These are phyloP conservation scores for Funneliformis mosseae DNA, from an alignment of 192 early-diverging fungal species.

Conservation along the genomic window DNA sequence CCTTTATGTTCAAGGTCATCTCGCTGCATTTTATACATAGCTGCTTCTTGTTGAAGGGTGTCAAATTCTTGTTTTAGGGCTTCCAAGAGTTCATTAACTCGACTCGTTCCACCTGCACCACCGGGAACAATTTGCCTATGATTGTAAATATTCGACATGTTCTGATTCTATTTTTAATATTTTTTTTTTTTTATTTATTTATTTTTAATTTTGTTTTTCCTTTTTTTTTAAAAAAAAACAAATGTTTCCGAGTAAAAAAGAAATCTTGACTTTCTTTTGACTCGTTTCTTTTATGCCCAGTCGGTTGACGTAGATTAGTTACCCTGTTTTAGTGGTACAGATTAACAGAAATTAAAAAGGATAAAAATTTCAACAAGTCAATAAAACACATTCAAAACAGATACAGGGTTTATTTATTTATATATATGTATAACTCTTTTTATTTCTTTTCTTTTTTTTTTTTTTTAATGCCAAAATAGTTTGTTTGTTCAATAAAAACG, in stretches of 20 bases:
- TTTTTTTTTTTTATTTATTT: neutral
- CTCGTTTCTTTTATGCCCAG: neutral
- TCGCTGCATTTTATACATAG: conserved; percentile 69
- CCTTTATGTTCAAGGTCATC: conserved; percentile 90
- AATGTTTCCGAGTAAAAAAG: too few species aligned
- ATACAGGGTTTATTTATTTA: too few species aligned
- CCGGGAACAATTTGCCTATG: conserved; percentile 78
- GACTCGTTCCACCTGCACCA: conserved; percentile 35
- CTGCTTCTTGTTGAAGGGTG: conserved; percentile 71
- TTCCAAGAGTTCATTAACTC: conserved; percentile 82
- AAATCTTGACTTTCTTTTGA: neutral
- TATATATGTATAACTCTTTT: neutral
- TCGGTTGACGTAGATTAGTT: neutral
- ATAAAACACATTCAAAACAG: neutral
- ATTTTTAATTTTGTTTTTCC: too few species aligned
- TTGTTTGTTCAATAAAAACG: neutral
- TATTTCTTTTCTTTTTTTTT: neutral
- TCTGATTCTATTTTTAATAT: neutral
- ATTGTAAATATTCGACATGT: conserved; percentile 76
- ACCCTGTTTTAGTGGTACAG: too few species aligned
- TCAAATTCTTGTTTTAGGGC: conserved; percentile 81
- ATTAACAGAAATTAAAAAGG: neutral
- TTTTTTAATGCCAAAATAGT: neutral
- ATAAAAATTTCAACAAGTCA: neutral
- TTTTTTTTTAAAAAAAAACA: too few species aligned